These are phyloP conservation scores for Globisporangium nagaii DNA, from an alignment of 352 stramenopile species.

Conservation along the genomic window DNA sequence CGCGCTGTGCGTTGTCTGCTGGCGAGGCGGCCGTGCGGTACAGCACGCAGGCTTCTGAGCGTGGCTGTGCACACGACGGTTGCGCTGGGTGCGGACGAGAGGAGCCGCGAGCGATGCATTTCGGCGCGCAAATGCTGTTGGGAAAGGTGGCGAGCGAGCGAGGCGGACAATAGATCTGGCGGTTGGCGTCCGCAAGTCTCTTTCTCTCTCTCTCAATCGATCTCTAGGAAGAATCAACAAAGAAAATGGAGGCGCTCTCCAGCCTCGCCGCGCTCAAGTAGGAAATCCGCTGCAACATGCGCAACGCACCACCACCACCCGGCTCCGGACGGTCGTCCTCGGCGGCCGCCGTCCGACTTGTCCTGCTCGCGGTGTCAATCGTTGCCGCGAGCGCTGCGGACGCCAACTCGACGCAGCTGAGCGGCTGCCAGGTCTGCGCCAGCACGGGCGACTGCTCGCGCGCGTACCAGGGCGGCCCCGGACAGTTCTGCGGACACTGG, in stretches of 20 bases:
- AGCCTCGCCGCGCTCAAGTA: too few species aligned
- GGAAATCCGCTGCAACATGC: too few species aligned
- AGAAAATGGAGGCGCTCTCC: too few species aligned
- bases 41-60: too few species aligned
- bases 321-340: neutral
- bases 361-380: neutral
- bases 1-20: neutral
- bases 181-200: neutral
- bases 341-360: neutral
- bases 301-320: too few species aligned
- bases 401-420: conserved; percentile 16
- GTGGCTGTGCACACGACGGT: too few species aligned
- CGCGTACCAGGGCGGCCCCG: conserved; percentile 24
- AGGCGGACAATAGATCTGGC: neutral
- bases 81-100: too few species aligned
- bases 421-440: conserved; percentile 45
- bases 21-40: too few species aligned
- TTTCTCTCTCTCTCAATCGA: too few species aligned
- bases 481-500: conserved; percentile 54
- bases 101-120: too few species aligned
- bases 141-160: neutral
- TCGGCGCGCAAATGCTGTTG: too few species aligned
- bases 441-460: conserved; percentile 30
- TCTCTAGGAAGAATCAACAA: too few species aligned
- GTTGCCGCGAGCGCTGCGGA: conserved; percentile 1